Base-by-base conservation (phyloP, 2,329 filamentous ascomycete species). In the Aspergillus latus region DNA sequence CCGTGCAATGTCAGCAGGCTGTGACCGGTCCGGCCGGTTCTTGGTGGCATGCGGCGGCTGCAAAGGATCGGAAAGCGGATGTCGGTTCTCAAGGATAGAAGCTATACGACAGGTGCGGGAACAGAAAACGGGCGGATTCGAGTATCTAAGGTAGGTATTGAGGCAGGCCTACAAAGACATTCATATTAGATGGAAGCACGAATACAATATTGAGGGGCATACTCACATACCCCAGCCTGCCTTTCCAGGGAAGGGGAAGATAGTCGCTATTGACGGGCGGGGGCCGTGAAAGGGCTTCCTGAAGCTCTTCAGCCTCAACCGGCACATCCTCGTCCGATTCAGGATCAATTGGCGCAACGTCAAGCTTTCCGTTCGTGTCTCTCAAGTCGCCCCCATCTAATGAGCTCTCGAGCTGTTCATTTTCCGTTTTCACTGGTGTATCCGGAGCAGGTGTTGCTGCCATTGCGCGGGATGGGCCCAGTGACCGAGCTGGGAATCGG, bases 61-160 rank as follows among this genome's bases (percentile, higher is more conserved):
- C 0, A 82, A 82, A 0, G 90, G 88, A 62, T 96, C 86, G 62
- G 81, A 80, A 2, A 97, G 79, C 0, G 92, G 91, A 72, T 96
- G 85, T 7, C 91, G 86, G 66, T 97, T 90, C 56, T 97, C 92
- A 9, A 97, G 70, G 43, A 97, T 96, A 0, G 91, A 96, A 1
- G 90, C 82, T 59, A 97, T 93, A 30, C 92, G 88, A 69, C 92
- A 97, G 0, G 93, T 97, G 54, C 93, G 84, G 0, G 93, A 97
- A 62, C 87, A 89, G 73, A 97, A 97, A 1, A 97, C 86, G 0
- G 93, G 87, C 6, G 91, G 90, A 59, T 86, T 93, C 1, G 89
- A 86, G 51, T 84, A 82, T 44, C 93, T 88, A 1, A 97, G 80
- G 71, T 97, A 97, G 0, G 93, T 97, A 69, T 96, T 96, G 13